phyloP scores from a whole-genome alignment of 305 asterid species.

The Striga hermonthica region DNA sequence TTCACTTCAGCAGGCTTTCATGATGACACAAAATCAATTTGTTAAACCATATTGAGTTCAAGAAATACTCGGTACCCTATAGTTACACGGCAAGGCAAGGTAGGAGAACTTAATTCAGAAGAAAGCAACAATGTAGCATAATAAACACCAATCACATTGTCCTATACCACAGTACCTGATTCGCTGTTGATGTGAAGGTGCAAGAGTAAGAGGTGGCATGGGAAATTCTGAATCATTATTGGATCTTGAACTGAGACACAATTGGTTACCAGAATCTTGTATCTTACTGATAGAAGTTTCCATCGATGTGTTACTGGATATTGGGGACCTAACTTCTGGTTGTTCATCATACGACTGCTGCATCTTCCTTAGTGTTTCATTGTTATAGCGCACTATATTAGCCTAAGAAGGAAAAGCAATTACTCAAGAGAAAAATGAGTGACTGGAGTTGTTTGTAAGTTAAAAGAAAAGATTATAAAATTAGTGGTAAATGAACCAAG shows the following conservation, averaged over 20 bases:
- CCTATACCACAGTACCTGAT: conserved; percentile 53
- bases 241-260: conserved; percentile 46
- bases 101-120: not conserved
- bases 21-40: not conserved
- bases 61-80: not conserved
- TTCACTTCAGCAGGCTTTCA: not conserved
- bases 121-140: not conserved
- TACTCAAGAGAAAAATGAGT: conserved; percentile 22
- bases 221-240: conserved; percentile 72
- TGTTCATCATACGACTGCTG: conserved; percentile 43
- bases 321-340: conserved; percentile 40
- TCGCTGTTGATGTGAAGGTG: conserved; percentile 59
- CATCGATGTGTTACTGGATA: conserved; percentile 36
- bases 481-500: conserved; percentile 17
- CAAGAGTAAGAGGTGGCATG: conserved; percentile 91
- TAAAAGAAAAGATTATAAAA: conserved; percentile 13
- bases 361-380: conserved; percentile 58
- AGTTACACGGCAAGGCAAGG: not conserved
- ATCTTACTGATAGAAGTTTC: conserved; percentile 33
- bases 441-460: conserved; percentile 11
- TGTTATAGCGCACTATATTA: conserved; percentile 67
- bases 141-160: not conserved
- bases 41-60: not conserved
- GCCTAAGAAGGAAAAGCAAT: conserved; percentile 45
- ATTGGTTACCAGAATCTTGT: conserved; percentile 38